Evolutionary conservation across 495 filamentous ascomycete species (phyloP), one percentile per base, ranked within the genome.

Genomic region (Trichocladium uniseriatum): DNA sequence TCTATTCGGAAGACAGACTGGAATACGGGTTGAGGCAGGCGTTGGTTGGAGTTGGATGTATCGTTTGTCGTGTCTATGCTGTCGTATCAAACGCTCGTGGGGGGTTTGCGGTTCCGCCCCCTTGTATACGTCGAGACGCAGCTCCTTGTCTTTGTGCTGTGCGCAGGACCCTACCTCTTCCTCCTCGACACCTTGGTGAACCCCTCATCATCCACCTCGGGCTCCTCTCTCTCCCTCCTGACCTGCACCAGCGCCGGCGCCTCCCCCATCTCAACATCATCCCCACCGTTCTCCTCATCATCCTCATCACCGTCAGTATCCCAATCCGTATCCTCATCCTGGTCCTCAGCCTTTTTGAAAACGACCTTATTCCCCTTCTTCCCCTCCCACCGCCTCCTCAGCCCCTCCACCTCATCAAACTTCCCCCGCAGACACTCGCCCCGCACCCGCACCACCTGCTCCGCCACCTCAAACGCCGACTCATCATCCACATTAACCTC

Each of bases 401-500:
- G 66, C 54, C 69, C 70, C 60, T 85, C 79, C 38, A 96, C 78
- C 48, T 75, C 73, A 28, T 61, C 66, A 52, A 89, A 89, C 48
- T 86, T 73, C 18, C 85, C 86, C 44, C 71, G 68, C 31, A 61
- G 59, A 45, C 78, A 80, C 66, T 84, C 70, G 47, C 67, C 72
- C 58, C 80, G 75, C 49, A 89, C 62, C 31, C 74, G 71, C 68
- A 91, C 69, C 37, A 97, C 84, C 67, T 77, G 66, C 49, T 75
- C 74, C 15, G 88, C 88, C 15, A 94, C 77, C 62, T 80, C 77
- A 34, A 73, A 82, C 28, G 82, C 87, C 46, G 80, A 88, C 54
- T 86, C 90, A 67, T 96, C 90, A 58, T 97, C 92, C 14, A 97
- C 77, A 45, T 82, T 81, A 31, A 90, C 83, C 42, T 92, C 88